phyloP scores from a whole-genome alignment of 2,329 filamentous ascomycete species.

The Thielaviopsis punctulata region DNA sequence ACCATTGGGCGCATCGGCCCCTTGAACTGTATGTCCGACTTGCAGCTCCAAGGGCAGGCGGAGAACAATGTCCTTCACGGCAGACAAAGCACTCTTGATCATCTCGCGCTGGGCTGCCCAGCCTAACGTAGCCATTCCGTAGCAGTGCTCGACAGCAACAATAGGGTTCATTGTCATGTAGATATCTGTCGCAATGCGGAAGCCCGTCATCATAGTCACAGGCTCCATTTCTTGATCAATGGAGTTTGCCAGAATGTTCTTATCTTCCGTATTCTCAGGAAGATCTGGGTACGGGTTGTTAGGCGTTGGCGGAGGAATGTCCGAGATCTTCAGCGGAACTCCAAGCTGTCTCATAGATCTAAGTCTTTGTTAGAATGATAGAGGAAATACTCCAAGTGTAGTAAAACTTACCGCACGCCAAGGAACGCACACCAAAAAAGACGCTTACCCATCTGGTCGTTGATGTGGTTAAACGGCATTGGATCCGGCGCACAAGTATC shows the following conservation, averaged over 20 bases:
- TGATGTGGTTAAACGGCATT: constrained; percentile 47
- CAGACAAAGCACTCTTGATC: constrained; percentile 51
- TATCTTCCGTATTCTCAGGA: constrained; percentile 69
- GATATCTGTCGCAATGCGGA: constrained; percentile 62
- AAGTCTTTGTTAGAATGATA: constrained; percentile 13
- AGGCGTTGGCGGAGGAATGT: constrained; percentile 60
- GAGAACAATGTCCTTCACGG: constrained; percentile 51
- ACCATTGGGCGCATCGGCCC: constrained; percentile 16
- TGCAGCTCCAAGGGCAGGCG: constrained; percentile 53
- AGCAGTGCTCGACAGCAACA: constrained; percentile 64
- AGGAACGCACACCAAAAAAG: constrained; percentile 77
- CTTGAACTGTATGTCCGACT: constrained; percentile 26
- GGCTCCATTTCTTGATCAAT: constrained; percentile 50
- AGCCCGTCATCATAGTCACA: constrained; percentile 58
- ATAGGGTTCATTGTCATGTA: constrained; percentile 68
- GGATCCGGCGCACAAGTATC: constrained; percentile 25
- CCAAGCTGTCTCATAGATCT: constrained; percentile 67
- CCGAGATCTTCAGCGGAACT: constrained; percentile 50
- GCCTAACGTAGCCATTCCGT: constrained; percentile 59
- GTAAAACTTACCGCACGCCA: constrained; percentile 39
- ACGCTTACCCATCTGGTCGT: constrained; percentile 55
- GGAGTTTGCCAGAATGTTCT: constrained; percentile 56
- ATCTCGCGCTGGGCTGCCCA: constrained; percentile 64
- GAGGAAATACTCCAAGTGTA: background rate
- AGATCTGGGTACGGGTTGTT: constrained; percentile 62